Percentiles rank a stretch among this genome's conserved stretches.
Conservation (phyloP, 2,329 filamentous ascomycete genomes). For the Epichloe gansuensis region DNA sequence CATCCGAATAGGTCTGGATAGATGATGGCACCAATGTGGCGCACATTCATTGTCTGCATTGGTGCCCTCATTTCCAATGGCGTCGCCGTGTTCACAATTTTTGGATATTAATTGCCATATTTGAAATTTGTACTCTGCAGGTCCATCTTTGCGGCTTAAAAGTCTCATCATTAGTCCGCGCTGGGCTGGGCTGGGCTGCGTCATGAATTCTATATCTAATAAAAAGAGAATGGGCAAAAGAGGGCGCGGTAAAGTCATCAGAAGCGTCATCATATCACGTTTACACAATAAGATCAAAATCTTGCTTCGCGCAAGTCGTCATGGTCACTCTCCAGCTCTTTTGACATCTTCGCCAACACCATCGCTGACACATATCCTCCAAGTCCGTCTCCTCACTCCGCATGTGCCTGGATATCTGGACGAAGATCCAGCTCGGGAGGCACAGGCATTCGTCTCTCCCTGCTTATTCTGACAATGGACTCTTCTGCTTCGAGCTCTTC, state of each 20-base stretch:
- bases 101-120: too few relatives aligned
- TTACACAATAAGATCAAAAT: background rate
- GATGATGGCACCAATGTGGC: background rate
- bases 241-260: background rate
- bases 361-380: conserved; percentile 1
- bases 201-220: too few relatives aligned
- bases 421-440: conserved; percentile 1
- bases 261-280: background rate
- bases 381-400: background rate
- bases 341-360: background rate
- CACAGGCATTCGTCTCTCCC: background rate
- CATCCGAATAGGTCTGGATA: conserved; percentile 5
- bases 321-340: background rate
- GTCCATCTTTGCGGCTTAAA: too few relatives aligned
- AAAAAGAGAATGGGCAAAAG: too few relatives aligned
- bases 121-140: too few relatives aligned
- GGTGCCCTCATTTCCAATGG: too few relatives aligned
- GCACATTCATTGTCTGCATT: too few relatives aligned
- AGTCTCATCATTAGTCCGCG: too few relatives aligned
- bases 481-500: conserved; percentile 4
- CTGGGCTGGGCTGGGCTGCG: too few relatives aligned
- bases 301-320: too few relatives aligned
- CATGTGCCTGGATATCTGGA: background rate
- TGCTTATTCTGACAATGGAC: background rate
- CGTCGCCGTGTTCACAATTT: too few relatives aligned